Base-by-base conservation (phyloP, 306 rosid species). In the Trifolium fragiferum region DNA sequence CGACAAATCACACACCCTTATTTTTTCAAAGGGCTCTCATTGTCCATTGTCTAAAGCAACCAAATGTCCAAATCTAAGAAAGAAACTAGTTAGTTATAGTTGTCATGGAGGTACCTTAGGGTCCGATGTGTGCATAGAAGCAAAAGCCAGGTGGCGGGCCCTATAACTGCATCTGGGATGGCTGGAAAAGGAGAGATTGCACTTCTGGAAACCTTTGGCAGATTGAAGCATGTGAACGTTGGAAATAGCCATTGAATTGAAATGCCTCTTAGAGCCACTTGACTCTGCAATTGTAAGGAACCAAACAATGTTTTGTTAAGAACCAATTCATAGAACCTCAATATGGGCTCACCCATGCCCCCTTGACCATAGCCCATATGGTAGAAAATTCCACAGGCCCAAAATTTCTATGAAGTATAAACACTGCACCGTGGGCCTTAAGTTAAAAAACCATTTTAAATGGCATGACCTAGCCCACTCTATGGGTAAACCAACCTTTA, bases 161-260 rank as follows among this genome's bases (percentile, higher is more conserved):
- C 73, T 70, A 43, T 51, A 37, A 62, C 68, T 43, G 49, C 64
- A 0, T 50, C 35, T 63, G 49, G 57, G 18, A 37, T 59, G 72
- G 47, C 38, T 44, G 14, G 80, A 61, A 82, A 53, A 54, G 3
- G 67, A 66, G 51, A 84, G 80, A 60, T 71, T 78, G 21, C 46
- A 12, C 60, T 71, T 78, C 63, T 50, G 67, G 21, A 73, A 70
- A 61, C 41, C 13, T 44, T 63, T 67, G 11, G 58, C 71, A 11
- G 74, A 47, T 68, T 71, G 84, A 75, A 81, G 64, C 86, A 81
- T 75, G 70, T 81, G 82, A 75, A 62, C 57, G 15, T 81, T 60
- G 16, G 88, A 76, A 66, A 54, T 44, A 19, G 88, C 79, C 85
- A 84, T 84, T 67, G 73, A 57, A 62, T 72, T 65, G 8, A 44